These are phyloP conservation scores for Verticillium alfalfae DNA, from an alignment of 2,329 filamentous ascomycete genomes.

Conservation along the genomic window DNA sequence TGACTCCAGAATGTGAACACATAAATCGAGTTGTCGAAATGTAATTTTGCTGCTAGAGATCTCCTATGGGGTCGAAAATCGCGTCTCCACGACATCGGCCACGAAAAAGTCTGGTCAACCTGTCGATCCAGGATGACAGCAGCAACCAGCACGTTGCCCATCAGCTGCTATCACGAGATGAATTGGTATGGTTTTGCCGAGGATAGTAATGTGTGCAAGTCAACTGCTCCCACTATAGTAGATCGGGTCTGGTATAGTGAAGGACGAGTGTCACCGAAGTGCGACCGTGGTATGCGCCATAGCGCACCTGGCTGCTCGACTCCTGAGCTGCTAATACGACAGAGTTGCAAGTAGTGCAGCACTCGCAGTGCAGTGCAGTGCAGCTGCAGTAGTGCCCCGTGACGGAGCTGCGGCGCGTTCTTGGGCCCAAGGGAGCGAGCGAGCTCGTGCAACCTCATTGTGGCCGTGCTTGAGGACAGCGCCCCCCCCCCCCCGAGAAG, in stretches of 20 bases:
- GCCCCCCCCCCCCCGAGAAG: background rate
- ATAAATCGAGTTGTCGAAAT: background rate
- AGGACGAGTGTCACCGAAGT: background rate
- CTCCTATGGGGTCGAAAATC: background rate
- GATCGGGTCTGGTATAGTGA: background rate
- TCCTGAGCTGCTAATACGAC: background rate
- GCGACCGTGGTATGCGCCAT: background rate
- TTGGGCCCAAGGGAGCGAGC: too few relatives aligned
- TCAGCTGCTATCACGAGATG: background rate
- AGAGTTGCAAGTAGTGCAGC: background rate
- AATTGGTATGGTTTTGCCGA: background rate
- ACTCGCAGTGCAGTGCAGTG: background rate
- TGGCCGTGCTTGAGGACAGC: background rate
- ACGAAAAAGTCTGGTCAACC: background rate
- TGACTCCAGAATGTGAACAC: background rate
- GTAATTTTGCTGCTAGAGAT: background rate
- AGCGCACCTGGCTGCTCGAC: background rate
- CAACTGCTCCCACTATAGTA: background rate
- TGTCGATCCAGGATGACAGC: background rate
- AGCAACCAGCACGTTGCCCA: too few relatives aligned
- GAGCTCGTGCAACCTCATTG: background rate
- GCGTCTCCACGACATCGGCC: too few relatives aligned
- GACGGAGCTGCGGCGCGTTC: background rate
- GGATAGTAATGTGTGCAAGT: background rate
- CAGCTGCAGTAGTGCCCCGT: background rate